Percentiles rank a stretch among this genome's conserved stretches.
phyloP scores from a whole-genome alignment of 495 filamentous ascomycete species.

The Penicillium cosmopolitanum region DNA sequence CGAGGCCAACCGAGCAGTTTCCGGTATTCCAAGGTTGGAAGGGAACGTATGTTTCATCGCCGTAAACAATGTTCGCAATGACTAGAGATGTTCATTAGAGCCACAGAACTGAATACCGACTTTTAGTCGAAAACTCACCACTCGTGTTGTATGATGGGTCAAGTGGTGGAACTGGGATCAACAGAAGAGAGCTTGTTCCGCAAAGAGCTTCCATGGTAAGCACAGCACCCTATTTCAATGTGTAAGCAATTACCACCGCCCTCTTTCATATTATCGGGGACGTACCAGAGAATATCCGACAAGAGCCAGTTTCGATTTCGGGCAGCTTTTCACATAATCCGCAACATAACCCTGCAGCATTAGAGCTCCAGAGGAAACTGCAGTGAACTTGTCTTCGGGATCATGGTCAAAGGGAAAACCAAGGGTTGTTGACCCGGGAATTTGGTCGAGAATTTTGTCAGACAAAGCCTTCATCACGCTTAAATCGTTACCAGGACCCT shows the following conservation, averaged over 20 bases:
- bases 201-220: constrained; percentile 28
- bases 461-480: constrained; percentile 24
- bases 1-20: constrained; percentile 26
- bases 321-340: constrained; percentile 22
- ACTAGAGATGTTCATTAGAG: constrained; percentile 16
- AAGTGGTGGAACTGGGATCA: constrained; percentile 6
- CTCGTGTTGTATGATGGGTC: constrained; percentile 9
- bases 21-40: constrained; percentile 26
- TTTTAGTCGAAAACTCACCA: constrained; percentile 9
- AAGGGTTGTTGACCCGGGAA: constrained; percentile 27
- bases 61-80: constrained; percentile 25
- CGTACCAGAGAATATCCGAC: constrained; percentile 30
- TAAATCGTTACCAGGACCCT: constrained; percentile 26
- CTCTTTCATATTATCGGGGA: background rate
- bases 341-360: constrained; percentile 26
- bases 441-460: constrained; percentile 23
- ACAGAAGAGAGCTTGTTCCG: constrained; percentile 18
- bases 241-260: background rate
- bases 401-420: constrained; percentile 27
- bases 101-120: background rate
- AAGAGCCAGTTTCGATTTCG: constrained; percentile 20
- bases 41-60: constrained; percentile 29
- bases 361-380: constrained; percentile 21
- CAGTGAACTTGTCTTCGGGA: constrained; percentile 12
- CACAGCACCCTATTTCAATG: constrained; percentile 20